Evolutionary conservation across 1,139 yeast species (phyloP), one percentile per base, ranked within the genome.

Genomic region (Citeromyces siamensis): DNA sequence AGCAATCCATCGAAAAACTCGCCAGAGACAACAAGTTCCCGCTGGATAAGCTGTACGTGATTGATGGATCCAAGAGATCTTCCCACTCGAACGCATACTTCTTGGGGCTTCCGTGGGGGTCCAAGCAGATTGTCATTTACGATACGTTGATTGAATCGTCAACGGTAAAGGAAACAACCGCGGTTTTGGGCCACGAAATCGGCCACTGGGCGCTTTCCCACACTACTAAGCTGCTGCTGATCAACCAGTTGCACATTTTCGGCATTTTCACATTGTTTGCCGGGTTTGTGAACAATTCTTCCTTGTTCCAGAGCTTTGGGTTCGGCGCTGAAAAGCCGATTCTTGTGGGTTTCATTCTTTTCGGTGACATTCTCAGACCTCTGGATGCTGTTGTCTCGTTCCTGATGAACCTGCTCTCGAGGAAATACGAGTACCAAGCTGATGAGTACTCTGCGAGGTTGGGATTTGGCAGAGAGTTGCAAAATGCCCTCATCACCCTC

Each of bases 171-270:
- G 95, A 90, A 58, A 83, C 88, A 22, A 85, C 88, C 38, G 96
- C 98, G 33, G 95, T 90, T 1, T 67, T 90, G 49, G 97, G 95
- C 17, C 98, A 90, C 54, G 98, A 90, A 62, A 81, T 90, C 47
- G 98, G 98, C 35, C 98, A 90, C 58, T 90, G 98, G 98, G 80
- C 81, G 48, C 68, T 81, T 55, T 77, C 80, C 42, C 98, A 90
- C 58, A 78, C 88, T 42, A 64, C 86, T 13, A 77, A 77, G 53
- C 70, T 77, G 68, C 59, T 90, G 50, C 48, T 68, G 3, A 67
- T 78, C 45, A 64, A 74, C 36, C 90, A 85, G 58, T 56, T 63
- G 10, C 83, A 82, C 49, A 58, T 80, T 39, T 71, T 81, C 47
- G 49, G 71, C 33, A 67, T 76, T 35, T 83, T 88, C 53, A 66